Evolutionary conservation across 2,329 filamentous ascomycete species (phyloP).

Genomic region (Colletotrichum incanum): DNA sequence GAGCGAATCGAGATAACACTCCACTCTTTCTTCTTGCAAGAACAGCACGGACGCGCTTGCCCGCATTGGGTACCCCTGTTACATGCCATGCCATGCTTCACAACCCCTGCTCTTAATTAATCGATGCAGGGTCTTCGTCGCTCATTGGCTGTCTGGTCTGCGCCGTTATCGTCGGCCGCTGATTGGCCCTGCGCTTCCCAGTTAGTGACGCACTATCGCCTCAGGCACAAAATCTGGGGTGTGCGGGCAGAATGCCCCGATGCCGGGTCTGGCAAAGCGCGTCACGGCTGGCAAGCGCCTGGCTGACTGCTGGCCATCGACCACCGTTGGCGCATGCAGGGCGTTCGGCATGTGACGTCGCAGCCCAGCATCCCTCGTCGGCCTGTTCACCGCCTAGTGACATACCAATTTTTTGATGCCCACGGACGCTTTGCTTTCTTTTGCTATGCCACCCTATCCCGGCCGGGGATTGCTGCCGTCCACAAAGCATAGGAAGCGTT

Average conservation of each 20-base stretch:
- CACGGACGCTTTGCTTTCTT: background rate
- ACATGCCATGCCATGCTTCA: constrained; percentile 37
- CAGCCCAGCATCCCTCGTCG: constrained; percentile 35
- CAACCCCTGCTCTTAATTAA: constrained; percentile 34
- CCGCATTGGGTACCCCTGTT: constrained; percentile 22
- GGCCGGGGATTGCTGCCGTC: constrained; percentile 16
- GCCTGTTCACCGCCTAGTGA: constrained; percentile 40
- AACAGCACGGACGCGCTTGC: constrained; percentile 33
- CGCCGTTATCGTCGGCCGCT: constrained; percentile 20
- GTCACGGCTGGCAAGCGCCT: constrained; percentile 7
- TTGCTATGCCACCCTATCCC: constrained; percentile 23
- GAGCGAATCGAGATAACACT: constrained; percentile 33
- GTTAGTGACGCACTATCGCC: constrained; percentile 19
- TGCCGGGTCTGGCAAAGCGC: constrained; percentile 10
- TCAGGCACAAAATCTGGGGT: constrained; percentile 1
- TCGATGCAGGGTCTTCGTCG: constrained; percentile 33
- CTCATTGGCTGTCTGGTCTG: constrained; percentile 15
- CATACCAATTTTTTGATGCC: constrained; percentile 17
- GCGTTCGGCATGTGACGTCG: constrained; percentile 40
- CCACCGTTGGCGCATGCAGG: constrained; percentile 25
- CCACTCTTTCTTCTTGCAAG: constrained; percentile 11
- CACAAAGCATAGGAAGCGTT: constrained; percentile 1
- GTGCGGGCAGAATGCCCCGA: background rate
- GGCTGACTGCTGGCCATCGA: constrained; percentile 1
- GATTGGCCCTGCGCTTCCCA: constrained; percentile 7